Conservation (phyloP, 2,329 filamentous ascomycete genomes). For the Neocucurbitaria cava region DNA sequence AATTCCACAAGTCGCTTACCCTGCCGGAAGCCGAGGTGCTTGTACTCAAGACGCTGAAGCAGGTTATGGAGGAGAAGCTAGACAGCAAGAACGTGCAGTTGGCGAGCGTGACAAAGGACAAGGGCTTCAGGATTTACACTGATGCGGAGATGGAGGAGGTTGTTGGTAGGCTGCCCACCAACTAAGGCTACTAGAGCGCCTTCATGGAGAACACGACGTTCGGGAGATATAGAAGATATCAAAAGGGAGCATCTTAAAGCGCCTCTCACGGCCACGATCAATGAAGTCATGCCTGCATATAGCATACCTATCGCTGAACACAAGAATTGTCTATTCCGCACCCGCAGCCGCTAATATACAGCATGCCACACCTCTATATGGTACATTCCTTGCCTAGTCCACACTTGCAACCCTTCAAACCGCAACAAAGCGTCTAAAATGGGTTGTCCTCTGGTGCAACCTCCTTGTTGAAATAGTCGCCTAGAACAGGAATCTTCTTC, state of each 20-base stretch:
- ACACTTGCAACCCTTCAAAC: not conserved
- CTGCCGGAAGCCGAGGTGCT: constrained; percentile 92
- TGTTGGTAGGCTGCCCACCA: constrained; percentile 75
- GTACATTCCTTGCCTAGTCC: constrained; percentile 16
- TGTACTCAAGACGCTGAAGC: constrained; percentile 96
- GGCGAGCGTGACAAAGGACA: constrained; percentile 96
- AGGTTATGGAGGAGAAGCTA: constrained; percentile 99
- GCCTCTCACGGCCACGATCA: constrained; percentile 28
- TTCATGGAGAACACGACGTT: not conserved
- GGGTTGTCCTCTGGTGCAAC: constrained; percentile 70
- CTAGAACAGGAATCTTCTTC: constrained; percentile 65
- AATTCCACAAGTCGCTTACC: constrained; percentile 97
- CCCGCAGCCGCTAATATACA: constrained; percentile 37
- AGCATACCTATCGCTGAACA: constrained; percentile 15
- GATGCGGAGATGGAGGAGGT: constrained; percentile 97
- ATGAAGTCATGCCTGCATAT: constrained; percentile 31
- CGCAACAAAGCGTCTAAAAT: constrained; percentile 47
- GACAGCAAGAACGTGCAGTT: constrained; percentile 98
- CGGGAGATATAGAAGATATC: constrained; percentile 4
- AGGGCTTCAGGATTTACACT: constrained; percentile 97
- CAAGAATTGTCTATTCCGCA: constrained; percentile 41
- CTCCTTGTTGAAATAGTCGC: constrained; percentile 63
- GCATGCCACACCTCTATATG: constrained; percentile 26
- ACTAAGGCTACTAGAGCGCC: constrained; percentile 40
- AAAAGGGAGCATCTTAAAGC: constrained; percentile 16